phyloP scores from a whole-genome alignment of 192 early-diverging fungal genomes.

The Gaertneriomyces semiglobifer region DNA sequence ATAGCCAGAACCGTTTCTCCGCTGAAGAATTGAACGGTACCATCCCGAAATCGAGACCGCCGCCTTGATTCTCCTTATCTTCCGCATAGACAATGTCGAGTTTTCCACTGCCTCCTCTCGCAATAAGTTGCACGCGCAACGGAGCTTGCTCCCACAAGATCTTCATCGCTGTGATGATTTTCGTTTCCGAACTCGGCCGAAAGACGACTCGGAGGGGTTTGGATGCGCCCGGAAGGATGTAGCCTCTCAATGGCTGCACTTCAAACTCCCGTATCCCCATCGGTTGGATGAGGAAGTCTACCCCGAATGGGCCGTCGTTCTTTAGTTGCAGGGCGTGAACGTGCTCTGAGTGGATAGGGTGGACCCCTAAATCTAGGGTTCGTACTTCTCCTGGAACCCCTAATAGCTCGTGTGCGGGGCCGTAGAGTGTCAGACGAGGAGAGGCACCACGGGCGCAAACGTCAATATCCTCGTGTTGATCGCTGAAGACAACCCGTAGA shows the following conservation, averaged over 20 bases:
- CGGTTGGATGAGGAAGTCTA: constrained; percentile 59
- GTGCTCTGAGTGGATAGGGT: constrained; percentile 49
- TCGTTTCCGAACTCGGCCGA: constrained; percentile 48
- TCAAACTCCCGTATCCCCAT: constrained; percentile 53
- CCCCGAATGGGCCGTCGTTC: constrained; percentile 57
- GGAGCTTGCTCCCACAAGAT: constrained; percentile 56
- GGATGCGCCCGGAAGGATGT: constrained; percentile 42
- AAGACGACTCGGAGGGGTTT: constrained; percentile 47
- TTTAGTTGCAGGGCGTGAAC: constrained; percentile 39
- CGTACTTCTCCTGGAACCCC: constrained; percentile 5
- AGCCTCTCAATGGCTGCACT: constrained; percentile 53
- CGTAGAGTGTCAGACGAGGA: constrained; percentile 38
- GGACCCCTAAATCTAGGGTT: constrained; percentile 52
- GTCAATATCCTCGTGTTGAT: constrained; percentile 50
- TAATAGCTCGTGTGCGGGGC: constrained; percentile 31
- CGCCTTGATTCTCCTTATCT: constrained; percentile 39
- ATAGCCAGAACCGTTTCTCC: constrained; percentile 56
- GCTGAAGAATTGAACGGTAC: constrained; percentile 55
- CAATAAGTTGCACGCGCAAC: constrained; percentile 40
- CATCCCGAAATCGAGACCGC: constrained; percentile 61
- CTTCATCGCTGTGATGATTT: constrained; percentile 46
- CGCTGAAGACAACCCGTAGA: constrained; percentile 46
- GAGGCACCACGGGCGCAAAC: constrained; percentile 41
- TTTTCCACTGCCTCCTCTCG: constrained; percentile 54
- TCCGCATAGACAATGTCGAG: constrained; percentile 52